Conservation (phyloP, 805 yeast genomes). For the Kazachstania taianensis region DNA sequence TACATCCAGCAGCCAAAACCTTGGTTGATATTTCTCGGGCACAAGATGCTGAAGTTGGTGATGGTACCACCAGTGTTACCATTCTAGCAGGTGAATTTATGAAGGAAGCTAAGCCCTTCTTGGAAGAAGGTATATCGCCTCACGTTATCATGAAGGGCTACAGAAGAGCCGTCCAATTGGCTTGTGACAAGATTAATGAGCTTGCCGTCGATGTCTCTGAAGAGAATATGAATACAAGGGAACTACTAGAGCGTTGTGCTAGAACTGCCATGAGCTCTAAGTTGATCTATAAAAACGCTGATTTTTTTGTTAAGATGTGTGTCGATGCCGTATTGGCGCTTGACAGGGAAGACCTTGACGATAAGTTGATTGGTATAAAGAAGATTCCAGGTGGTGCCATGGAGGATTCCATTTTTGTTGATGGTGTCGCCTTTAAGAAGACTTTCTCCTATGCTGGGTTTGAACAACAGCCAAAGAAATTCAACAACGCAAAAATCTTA, state of each 20-base stretch:
- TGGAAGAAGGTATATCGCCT: slow-evolving; percentile 93
- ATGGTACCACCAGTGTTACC: slow-evolving; percentile 95
- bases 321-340: slow-evolving; percentile 88
- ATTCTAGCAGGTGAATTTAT: slow-evolving; percentile 89
- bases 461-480: slow-evolving; percentile 93
- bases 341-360: slow-evolving; percentile 80
- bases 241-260: slow-evolving; percentile 82
- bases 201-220: slow-evolving; percentile 60
- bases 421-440: slow-evolving; percentile 96
- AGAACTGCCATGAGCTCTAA: slow-evolving; percentile 96
- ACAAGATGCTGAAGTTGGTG: slow-evolving; percentile 98
- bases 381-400: slow-evolving; percentile 93
- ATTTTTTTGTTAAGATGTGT: slow-evolving; percentile 89
- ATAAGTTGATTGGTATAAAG: slow-evolving; percentile 84
- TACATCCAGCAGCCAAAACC: slow-evolving; percentile 97
- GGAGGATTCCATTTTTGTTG: slow-evolving; percentile 81
- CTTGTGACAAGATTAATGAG: slow-evolving; percentile 63
- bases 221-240: slow-evolving; percentile 46
- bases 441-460: slow-evolving; percentile 97
- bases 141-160: slow-evolving; percentile 82
- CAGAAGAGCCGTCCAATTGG: slow-evolving; percentile 69
- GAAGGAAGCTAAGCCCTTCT: slow-evolving; percentile 80
- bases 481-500: slow-evolving; percentile 70
- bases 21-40: slow-evolving; percentile 90
- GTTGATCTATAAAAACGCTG: slow-evolving; percentile 76